Evolutionary conservation across 805 yeast genomes (phyloP).

Genomic region (Wickerhamiella galacta): DNA sequence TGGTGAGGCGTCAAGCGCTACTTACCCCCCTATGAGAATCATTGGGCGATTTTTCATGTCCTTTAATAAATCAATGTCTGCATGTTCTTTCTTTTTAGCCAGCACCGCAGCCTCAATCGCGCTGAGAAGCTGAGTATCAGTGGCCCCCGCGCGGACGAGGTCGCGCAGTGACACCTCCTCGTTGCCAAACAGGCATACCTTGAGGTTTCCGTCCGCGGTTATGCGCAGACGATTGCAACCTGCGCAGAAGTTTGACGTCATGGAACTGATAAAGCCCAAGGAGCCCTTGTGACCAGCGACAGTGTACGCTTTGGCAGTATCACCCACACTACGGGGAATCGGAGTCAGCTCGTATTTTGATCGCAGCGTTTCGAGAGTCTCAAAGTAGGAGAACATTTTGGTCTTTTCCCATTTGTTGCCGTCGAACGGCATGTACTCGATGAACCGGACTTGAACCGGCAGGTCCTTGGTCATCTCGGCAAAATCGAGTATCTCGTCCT

Average conservation of each 20-base stretch:
- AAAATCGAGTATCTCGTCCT: constrained; percentile 35
- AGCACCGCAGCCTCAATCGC: constrained; percentile 32
- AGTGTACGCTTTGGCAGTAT: constrained; percentile 32
- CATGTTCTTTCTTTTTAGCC: constrained; percentile 33
- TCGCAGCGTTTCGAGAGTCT: constrained; percentile 22
- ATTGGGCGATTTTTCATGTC: constrained; percentile 35
- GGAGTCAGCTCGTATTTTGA: constrained; percentile 20
- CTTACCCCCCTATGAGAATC: constrained; percentile 40
- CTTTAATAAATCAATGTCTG: constrained; percentile 32
- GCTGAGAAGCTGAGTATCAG: constrained; percentile 24
- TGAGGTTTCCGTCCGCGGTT: constrained; percentile 38
- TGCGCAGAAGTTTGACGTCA: constrained; percentile 37
- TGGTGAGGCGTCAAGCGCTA: too few relatives aligned
- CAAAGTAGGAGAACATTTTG: constrained; percentile 31
- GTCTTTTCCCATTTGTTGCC: constrained; percentile 36
- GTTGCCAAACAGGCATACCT: constrained; percentile 38
- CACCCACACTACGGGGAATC: constrained; percentile 23
- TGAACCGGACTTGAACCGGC: constrained; percentile 34
- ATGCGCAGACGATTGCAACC: constrained; percentile 36
- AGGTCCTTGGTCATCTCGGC: constrained; percentile 26
- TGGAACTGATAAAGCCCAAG: constrained; percentile 38
- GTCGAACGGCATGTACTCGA: constrained; percentile 43
- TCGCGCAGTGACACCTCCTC: constrained; percentile 34
- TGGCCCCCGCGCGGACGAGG: constrained; percentile 24
- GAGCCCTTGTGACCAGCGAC: constrained; percentile 30